Percentiles rank a stretch among this genome's conserved stretches.
These are phyloP conservation scores for Emergomyces orientalis DNA, from an alignment of 2,329 filamentous ascomycete species.

Conservation along the genomic window DNA sequence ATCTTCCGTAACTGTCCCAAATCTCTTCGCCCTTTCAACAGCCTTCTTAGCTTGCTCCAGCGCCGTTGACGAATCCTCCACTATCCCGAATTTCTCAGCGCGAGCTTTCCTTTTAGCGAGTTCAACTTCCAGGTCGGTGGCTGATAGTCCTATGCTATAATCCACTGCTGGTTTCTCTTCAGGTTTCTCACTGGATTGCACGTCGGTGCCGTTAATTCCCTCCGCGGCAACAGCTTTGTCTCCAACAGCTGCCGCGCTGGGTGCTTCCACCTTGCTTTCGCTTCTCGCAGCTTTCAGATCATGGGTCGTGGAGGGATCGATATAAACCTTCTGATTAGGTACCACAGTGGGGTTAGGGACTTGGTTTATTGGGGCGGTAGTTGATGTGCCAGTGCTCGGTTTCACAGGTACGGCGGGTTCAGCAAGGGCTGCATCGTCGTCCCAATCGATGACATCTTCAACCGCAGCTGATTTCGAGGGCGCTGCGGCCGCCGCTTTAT, in stretches of 20 bases:
- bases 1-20: constrained; percentile 27
- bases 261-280: constrained; percentile 13
- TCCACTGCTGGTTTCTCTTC: constrained; percentile 26
- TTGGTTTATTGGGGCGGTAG: constrained; percentile 23
- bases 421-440: constrained; percentile 29
- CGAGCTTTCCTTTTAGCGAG: constrained; percentile 41
- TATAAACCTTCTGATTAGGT: constrained; percentile 32
- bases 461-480: constrained; percentile 16
- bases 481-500: constrained; percentile 14
- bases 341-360: constrained; percentile 32
- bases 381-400: constrained; percentile 25
- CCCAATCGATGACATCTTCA: constrained; percentile 40
- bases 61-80: constrained; percentile 32
- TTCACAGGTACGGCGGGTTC: constrained; percentile 21
- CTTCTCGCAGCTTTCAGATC: constrained; percentile 31
- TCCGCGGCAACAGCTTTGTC: constrained; percentile 11
- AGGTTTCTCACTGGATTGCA: constrained; percentile 14
- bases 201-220: constrained; percentile 13
- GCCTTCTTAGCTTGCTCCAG: constrained; percentile 37
- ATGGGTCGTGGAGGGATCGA: constrained; percentile 30
- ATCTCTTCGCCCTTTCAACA: constrained; percentile 40
- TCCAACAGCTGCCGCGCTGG: constrained; percentile 6
- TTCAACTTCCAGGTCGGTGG: constrained; percentile 38
- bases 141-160: constrained; percentile 35
- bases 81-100: constrained; percentile 41